Conservation (phyloP, 2,329 filamentous ascomycete species). For the Mycogone perniciosa region DNA sequence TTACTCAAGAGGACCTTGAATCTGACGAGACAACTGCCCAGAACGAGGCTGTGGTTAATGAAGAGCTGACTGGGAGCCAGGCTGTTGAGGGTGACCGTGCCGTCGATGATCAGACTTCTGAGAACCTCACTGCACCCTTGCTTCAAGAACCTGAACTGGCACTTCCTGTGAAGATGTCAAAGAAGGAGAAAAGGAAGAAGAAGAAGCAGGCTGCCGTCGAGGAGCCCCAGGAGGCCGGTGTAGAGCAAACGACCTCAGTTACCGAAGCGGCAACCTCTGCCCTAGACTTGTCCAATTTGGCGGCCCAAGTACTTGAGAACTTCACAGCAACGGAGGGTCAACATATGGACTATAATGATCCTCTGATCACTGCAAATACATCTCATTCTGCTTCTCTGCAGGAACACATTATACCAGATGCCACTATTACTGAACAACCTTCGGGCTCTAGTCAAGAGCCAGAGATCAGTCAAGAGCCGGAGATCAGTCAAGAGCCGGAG, state of each 20-base stretch:
- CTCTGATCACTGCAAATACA: neutral
- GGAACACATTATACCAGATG: constrained; percentile 13
- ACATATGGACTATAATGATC: neutral
- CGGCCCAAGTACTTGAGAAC: neutral
- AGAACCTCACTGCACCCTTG: neutral
- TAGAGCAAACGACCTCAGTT: constrained; percentile 14
- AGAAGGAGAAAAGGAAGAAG: constrained; percentile 31
- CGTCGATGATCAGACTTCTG: neutral
- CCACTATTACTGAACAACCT: constrained; percentile 17
- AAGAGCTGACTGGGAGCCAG: neutral
- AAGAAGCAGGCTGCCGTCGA: constrained; percentile 24
- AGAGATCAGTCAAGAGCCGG: constrained; percentile 16
- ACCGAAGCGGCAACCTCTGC: constrained; percentile 8
- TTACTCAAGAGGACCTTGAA: too few species aligned
- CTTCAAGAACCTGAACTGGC: constrained; percentile 8
- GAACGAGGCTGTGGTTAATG: neutral
- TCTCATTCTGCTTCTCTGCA: constrained; percentile 15
- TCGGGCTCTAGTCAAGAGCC: constrained; percentile 18
- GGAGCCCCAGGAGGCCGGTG: constrained; percentile 14
- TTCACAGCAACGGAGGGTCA: constrained; percentile 1
- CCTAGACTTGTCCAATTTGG: neutral
- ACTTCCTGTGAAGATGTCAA: constrained; percentile 23
- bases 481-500: constrained; percentile 14
- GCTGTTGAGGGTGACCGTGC: neutral
- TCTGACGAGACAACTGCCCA: neutral